These are phyloP conservation scores for Trichomonascus vanleenenianus DNA, from an alignment of 805 yeast genomes.

Conservation along the genomic window DNA sequence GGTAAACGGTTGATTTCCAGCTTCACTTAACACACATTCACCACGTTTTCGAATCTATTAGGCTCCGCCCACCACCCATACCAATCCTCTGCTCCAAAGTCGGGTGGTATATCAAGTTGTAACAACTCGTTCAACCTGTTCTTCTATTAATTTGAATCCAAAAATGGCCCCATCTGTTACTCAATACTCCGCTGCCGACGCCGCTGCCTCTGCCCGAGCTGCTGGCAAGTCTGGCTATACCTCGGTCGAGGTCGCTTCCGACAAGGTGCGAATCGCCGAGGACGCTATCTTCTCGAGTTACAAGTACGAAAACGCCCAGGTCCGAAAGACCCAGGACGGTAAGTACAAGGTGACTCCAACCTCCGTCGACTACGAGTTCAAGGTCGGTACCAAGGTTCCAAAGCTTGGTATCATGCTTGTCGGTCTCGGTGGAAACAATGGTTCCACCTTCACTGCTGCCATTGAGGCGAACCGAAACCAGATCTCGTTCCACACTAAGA, in stretches of 20 bases:
- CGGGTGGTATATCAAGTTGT: conserved; percentile 31
- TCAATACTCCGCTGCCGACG: conserved; percentile 20
- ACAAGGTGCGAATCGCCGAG: conserved; percentile 43
- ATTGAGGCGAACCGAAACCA: conserved; percentile 77
- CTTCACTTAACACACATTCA: conserved; percentile 9
- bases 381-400: conserved; percentile 73
- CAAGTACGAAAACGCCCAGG: conserved; percentile 69
- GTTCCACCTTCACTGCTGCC: conserved; percentile 83
- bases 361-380: conserved; percentile 69
- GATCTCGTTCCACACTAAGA: conserved; percentile 71
- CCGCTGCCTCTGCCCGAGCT: conserved; percentile 24
- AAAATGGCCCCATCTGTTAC: conserved; percentile 28
- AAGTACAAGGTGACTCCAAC: conserved; percentile 61
- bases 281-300: conserved; percentile 48
- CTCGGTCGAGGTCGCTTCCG: conserved; percentile 48
- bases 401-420: conserved; percentile 85
- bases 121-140: not conserved
- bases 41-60: conserved; percentile 36
- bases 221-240: conserved; percentile 32
- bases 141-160: conserved; percentile 3
- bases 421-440: conserved; percentile 96
- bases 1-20: not conserved
- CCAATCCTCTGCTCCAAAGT: conserved; percentile 34
- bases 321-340: conserved; percentile 43
- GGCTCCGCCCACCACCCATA: conserved; percentile 38